phyloP scores from a whole-genome alignment of 2,329 filamentous ascomycete species.

The Scedosporium apiospermum region DNA sequence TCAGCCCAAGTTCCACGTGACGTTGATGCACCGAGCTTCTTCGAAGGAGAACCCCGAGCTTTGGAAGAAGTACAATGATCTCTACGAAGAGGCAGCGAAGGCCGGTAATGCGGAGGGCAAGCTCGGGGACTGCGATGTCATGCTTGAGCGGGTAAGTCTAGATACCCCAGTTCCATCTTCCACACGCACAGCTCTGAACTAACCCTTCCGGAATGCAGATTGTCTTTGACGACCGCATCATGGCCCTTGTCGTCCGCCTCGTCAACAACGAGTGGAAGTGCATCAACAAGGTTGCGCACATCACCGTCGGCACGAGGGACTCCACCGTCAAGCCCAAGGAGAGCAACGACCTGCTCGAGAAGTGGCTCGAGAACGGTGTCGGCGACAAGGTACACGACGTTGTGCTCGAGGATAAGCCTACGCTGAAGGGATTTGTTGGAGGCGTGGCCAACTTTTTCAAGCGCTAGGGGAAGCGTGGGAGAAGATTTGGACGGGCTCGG shows the following conservation, averaged over 20 bases:
- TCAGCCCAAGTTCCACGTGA: slow-evolving; percentile 86
- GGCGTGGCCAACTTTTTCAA: slow-evolving; percentile 23
- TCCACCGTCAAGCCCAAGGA: slow-evolving; percentile 78
- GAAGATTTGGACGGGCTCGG: no score
- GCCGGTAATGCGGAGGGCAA: slow-evolving; percentile 22
- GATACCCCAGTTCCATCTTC: background rate
- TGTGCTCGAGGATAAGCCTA: slow-evolving; percentile 38
- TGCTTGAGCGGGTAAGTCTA: slow-evolving; percentile 46
- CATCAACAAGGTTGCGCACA: slow-evolving; percentile 70
- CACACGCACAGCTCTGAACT: no score
- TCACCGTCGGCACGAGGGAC: slow-evolving; percentile 79
- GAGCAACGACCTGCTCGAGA: slow-evolving; percentile 73
- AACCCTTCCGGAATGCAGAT: slow-evolving; percentile 32
- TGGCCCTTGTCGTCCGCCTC: slow-evolving; percentile 82
- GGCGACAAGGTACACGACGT: slow-evolving; percentile 36
- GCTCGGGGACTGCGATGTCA: slow-evolving; percentile 55
- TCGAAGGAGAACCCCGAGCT: slow-evolving; percentile 53
- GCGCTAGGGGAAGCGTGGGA: background rate
- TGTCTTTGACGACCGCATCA: slow-evolving; percentile 77
- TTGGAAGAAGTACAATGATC: slow-evolving; percentile 64
- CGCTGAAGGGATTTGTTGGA: slow-evolving; percentile 35
- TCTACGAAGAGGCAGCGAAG: slow-evolving; percentile 39
- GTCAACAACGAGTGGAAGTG: slow-evolving; percentile 55
- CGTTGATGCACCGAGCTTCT: slow-evolving; percentile 72
- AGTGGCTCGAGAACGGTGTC: slow-evolving; percentile 57